A percentile compares a stretch with the other conserved stretches of the same genome.
These are phyloP conservation scores for Tulasnella sp. DNA, from an alignment of 768 basidiomycete species.

Conservation along the genomic window DNA sequence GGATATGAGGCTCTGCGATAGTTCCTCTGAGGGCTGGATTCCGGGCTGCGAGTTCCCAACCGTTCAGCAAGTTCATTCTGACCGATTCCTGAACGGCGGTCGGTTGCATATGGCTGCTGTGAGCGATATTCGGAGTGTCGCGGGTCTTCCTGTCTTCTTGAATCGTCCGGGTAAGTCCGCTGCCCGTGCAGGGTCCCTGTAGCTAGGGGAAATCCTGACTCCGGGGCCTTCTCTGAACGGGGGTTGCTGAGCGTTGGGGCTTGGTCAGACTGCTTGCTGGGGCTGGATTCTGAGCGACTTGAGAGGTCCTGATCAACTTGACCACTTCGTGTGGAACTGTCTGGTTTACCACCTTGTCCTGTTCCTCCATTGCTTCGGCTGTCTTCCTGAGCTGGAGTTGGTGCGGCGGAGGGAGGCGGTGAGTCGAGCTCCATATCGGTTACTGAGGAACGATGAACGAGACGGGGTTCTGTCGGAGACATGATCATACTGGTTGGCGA, in stretches of 20 bases:
- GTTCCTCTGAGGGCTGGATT: not conserved
- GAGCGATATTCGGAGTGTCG: not conserved
- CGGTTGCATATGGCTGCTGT: not conserved
- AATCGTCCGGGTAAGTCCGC: not conserved
- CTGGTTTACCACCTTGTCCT: not conserved
- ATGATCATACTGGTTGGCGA: not conserved
- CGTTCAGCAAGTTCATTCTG: not conserved
- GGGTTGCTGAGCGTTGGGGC: not conserved
- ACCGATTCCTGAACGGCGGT: not conserved
- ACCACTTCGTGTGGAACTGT: not conserved
- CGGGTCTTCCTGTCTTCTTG: not conserved
- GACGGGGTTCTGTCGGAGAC: not conserved
- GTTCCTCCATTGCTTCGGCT: not conserved
- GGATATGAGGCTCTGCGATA: not conserved
- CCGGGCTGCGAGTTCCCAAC: not conserved
- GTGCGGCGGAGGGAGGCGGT: not conserved
- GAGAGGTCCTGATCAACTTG: not conserved
- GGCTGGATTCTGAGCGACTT: not conserved
- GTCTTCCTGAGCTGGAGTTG: not conserved
- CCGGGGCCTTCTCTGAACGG: not conserved
- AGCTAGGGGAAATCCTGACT: not conserved
- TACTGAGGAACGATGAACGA: not conserved
- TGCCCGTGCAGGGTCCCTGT: not conserved
- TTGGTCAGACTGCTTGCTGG: not conserved
- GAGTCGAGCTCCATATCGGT: not conserved